Evolutionary conservation across 2,329 filamentous ascomycete genomes (phyloP).

Genomic region (Clarireedia paspali): DNA sequence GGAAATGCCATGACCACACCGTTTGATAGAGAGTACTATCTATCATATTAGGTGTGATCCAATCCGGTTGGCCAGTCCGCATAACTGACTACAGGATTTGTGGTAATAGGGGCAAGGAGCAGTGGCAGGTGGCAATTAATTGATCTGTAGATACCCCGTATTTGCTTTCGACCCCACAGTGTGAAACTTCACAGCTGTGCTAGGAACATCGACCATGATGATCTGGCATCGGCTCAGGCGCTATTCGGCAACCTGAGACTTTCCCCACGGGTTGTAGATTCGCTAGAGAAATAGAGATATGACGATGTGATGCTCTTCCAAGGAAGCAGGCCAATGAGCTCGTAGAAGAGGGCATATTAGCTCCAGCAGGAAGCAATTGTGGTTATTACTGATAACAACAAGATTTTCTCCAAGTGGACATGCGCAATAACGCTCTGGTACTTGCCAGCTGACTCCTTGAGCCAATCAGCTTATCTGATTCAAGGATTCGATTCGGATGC

Average conservation of each 20-base stretch:
- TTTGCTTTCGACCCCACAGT: neutral
- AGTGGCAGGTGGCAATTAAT: neutral
- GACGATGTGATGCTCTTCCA: neutral
- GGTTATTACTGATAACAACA: neutral
- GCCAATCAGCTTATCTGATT: neutral
- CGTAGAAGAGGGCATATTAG: neutral
- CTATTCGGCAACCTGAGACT: slow-evolving; percentile 6
- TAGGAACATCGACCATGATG: neutral
- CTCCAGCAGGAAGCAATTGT: neutral
- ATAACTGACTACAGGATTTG: neutral
- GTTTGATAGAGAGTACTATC: neutral
- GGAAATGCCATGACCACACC: no score
- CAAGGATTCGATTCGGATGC: no score
- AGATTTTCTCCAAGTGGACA: neutral
- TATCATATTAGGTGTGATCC: neutral
- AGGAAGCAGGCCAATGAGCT: neutral
- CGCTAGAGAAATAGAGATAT: neutral
- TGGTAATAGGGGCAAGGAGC: neutral
- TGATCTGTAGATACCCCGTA: neutral
- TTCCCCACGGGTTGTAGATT: neutral
- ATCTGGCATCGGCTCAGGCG: neutral
- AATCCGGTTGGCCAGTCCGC: neutral
- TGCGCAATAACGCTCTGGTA: neutral
- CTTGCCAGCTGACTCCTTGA: neutral
- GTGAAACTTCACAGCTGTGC: slow-evolving; percentile 4